phyloP scores from a whole-genome alignment of 306 rosid genomes.

The Senna siamea region DNA sequence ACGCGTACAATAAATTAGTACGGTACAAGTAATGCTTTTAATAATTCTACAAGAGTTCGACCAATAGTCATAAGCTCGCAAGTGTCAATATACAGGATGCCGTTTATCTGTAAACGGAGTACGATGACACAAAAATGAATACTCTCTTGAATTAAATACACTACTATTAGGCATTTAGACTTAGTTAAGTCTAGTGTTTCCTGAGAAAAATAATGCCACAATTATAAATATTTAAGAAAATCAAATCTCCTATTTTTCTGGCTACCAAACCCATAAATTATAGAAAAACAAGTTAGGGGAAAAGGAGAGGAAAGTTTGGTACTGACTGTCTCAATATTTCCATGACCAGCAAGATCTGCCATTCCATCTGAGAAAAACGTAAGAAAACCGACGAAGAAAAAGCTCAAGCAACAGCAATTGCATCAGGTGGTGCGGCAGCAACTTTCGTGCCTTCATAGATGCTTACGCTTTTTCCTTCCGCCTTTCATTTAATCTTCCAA shows the following conservation, averaged over 20 bases:
- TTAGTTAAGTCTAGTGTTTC: too few relatives aligned
- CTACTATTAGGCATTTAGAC: background rate
- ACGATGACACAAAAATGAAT: background rate
- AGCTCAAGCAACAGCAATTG: constrained; percentile 69
- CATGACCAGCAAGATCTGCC: constrained; percentile 82
- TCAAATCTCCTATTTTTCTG: background rate
- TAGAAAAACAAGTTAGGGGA: background rate
- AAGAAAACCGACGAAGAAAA: constrained; percentile 55
- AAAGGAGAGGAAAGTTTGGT: constrained; percentile 2
- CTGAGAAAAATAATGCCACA: background rate
- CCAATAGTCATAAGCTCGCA: background rate
- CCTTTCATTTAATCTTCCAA: constrained; percentile 77
- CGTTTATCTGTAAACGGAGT: constrained; percentile 12
- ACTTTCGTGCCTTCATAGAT: constrained; percentile 69
- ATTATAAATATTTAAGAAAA: background rate
- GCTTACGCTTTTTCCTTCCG: constrained; percentile 58
- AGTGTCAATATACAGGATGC: constrained; percentile 8
- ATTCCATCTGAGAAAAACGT: constrained; percentile 85
- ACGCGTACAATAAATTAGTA: too few relatives aligned
- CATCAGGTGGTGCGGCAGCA: constrained; percentile 54
- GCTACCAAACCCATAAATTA: background rate
- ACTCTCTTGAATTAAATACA: background rate
- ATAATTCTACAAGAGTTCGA: constrained; percentile 3
- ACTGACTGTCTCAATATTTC: constrained; percentile 81
- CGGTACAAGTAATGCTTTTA: background rate